phyloP scores from a whole-genome alignment of 345 rosid genomes.

The Gynandropsis gynandra region DNA sequence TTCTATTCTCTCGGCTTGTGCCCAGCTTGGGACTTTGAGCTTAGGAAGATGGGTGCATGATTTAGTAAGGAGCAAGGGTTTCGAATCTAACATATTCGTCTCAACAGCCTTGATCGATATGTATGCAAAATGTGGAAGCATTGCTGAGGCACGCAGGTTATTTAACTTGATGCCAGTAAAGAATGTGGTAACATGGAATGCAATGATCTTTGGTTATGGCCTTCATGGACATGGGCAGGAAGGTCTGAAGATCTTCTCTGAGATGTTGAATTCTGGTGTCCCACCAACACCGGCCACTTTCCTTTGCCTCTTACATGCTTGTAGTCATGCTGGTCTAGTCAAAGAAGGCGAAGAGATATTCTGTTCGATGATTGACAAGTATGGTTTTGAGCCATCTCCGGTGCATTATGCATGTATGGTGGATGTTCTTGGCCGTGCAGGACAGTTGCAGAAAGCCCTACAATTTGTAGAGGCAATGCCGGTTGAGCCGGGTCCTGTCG shows the following conservation, averaged over 20 bases:
- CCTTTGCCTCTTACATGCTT: conserved; percentile 65
- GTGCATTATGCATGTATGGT: conserved; percentile 83
- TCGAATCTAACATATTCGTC: conserved; percentile 54
- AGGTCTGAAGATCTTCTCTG: conserved; percentile 47
- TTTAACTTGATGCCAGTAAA: conserved; percentile 52
- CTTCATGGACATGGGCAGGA: conserved; percentile 75
- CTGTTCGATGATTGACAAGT: conserved; percentile 48
- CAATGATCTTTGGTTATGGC: conserved; percentile 76
- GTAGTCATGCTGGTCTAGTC: conserved; percentile 81
- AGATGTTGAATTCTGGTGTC: conserved; percentile 46
- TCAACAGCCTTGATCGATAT: conserved; percentile 72
- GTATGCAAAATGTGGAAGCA: conserved; percentile 82
- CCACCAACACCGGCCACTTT: conserved; percentile 56
- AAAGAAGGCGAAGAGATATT: conserved; percentile 58
- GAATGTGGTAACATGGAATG: conserved; percentile 80
- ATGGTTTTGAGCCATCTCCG: conserved; percentile 47
- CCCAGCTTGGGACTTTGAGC: conserved; percentile 66
- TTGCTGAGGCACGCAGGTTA: conserved; percentile 47
- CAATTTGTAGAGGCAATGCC: conserved; percentile 54
- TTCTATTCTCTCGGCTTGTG: conserved; percentile 72
- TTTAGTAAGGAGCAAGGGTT: conserved; percentile 39
- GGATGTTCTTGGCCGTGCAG: conserved; percentile 77
- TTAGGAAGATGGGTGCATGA: conserved; percentile 65
- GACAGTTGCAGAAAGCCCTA: conserved; percentile 56
- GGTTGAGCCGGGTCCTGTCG: conserved; percentile 49